These are phyloP conservation scores for Galeopsis tetrahit DNA, from an alignment of 257 asterid genomes.

Conservation along the genomic window DNA sequence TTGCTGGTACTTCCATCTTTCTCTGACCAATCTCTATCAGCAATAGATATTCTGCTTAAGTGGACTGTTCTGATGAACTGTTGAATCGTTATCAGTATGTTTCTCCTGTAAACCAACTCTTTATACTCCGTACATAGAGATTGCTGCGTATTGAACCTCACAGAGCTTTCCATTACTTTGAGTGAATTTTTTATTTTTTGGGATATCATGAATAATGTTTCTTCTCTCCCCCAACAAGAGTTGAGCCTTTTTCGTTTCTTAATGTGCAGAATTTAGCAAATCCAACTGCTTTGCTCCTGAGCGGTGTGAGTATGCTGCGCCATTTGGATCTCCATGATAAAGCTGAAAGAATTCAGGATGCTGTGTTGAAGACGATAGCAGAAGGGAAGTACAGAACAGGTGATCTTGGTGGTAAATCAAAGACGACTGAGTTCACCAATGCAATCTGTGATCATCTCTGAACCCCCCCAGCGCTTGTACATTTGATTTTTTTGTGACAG, in stretches of 20 bases:
- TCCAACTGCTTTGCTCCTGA: constrained; percentile 94
- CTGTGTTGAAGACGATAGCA: constrained; percentile 79
- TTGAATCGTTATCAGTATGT: neutral
- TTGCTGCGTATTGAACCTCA: neutral
- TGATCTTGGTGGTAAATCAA: constrained; percentile 90
- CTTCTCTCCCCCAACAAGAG: neutral
- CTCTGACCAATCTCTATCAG: neutral
- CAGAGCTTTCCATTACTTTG: neutral
- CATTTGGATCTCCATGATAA: constrained; percentile 79
- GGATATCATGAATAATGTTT: neutral
- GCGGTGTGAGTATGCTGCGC: constrained; percentile 79
- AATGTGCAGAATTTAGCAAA: constrained; percentile 82
- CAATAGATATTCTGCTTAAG: neutral
- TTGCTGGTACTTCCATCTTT: neutral
- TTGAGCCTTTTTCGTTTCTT: constrained; percentile 17
- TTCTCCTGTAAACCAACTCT: neutral
- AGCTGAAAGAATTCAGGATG: constrained; percentile 83
- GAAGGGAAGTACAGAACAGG: constrained; percentile 91
- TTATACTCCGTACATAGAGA: neutral
- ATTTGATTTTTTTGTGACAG: constrained; percentile 38
- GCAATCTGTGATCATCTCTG: constrained; percentile 82
- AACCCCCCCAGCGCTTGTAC: constrained; percentile 36
- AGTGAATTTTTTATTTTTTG: neutral
- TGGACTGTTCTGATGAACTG: neutral
- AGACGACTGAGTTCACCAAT: constrained; percentile 79